Evolutionary conservation across 169 alveolate species (phyloP).

Genomic region (Amoebophrya sp.): DNA sequence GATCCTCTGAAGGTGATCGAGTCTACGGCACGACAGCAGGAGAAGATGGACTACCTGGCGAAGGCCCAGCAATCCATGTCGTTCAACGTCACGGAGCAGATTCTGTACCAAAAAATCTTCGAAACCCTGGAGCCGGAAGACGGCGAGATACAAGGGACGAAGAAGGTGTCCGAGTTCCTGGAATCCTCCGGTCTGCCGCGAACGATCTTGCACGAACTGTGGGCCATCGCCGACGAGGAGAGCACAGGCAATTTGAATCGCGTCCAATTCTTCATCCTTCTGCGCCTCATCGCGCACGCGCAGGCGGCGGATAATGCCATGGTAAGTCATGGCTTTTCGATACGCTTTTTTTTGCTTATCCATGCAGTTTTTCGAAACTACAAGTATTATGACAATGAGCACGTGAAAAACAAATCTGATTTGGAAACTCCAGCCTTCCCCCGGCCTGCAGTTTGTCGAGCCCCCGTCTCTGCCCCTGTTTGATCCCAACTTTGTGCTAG

Average conservation of each 20-base stretch:
- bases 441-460: not conserved
- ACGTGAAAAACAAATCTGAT: no score
- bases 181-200: not conserved
- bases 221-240: conserved; percentile 51
- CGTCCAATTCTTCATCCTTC: conserved; percentile 69
- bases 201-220: not conserved
- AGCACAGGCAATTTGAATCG: conserved; percentile 59
- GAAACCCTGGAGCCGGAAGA: not conserved
- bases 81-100: conserved; percentile 6
- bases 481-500: not conserved
- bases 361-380: no score
- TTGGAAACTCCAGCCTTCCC: not conserved
- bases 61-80: not conserved
- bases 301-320: conserved; percentile 58
- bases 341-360: no score
- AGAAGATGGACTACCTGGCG: not conserved
- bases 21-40: not conserved
- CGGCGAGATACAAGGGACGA: not conserved
- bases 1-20: not conserved
- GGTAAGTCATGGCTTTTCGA: no score
- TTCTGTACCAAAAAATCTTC: not conserved
- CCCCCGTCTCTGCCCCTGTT: conserved; percentile 37
- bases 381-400: no score
- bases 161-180: not conserved
- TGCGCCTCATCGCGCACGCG: conserved; percentile 74